Evolutionary conservation across 2,329 filamentous ascomycete genomes (phyloP).

Genomic region (Fusarium floridanum): DNA sequence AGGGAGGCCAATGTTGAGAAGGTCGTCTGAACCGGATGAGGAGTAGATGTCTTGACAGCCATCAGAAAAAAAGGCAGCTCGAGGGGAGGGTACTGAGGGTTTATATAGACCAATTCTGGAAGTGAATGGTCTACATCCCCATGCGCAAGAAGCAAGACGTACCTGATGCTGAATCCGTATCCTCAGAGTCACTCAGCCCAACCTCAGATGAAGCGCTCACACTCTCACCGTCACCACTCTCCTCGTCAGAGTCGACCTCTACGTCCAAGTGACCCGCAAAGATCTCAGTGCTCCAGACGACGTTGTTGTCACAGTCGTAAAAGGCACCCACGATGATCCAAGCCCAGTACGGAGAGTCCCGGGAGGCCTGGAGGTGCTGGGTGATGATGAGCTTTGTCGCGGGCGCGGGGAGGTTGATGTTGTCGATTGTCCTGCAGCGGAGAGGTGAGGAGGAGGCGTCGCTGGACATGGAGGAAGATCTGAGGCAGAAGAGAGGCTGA

Average conservation of each 20-base stretch:
- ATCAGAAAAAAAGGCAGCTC: conserved; percentile 13
- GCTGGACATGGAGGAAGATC: conserved; percentile 37
- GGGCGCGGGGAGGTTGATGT: conserved; percentile 56
- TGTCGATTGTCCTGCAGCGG: conserved; percentile 44
- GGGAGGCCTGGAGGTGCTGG: conserved; percentile 54
- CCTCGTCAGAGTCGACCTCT: conserved; percentile 45
- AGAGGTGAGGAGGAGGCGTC: conserved; percentile 13
- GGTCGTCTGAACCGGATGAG: conserved; percentile 9
- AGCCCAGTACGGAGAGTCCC: conserved; percentile 55
- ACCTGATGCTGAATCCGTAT: conserved; percentile 37
- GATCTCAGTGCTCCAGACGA: conserved; percentile 62
- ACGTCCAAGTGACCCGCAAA: conserved; percentile 52
- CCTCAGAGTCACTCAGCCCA: conserved; percentile 23
- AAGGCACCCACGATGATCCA: conserved; percentile 63
- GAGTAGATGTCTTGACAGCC: conserved; percentile 26
- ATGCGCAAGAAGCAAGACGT: conserved; percentile 19
- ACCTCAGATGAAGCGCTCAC: conserved; percentile 24
- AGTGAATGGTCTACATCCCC: conserved; percentile 12
- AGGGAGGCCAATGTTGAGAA: neutral
- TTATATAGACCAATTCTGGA: conserved; percentile 24
- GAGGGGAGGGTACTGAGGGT: neutral
- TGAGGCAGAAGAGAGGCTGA: neutral
- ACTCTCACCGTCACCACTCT: conserved; percentile 21
- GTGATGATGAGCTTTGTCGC: conserved; percentile 61
- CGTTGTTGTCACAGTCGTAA: conserved; percentile 56